Conservation (phyloP, 148 eudicot genomes). For the Euryodendron excelsum region DNA sequence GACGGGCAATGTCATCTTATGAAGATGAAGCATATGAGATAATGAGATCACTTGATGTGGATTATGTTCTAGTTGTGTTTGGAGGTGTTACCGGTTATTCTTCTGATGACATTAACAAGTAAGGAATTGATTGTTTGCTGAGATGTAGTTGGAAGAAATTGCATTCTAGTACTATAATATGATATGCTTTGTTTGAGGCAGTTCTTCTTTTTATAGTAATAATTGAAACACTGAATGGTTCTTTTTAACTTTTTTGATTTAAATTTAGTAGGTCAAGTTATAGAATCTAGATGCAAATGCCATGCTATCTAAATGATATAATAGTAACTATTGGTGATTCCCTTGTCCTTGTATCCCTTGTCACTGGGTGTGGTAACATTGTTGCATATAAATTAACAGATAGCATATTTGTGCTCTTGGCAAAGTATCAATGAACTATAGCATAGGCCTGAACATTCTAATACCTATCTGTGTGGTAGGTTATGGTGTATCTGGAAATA, state of each 20-base stretch:
- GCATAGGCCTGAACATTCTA: no score
- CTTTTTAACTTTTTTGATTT: background rate
- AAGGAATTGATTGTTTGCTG: slow-evolving; percentile 24
- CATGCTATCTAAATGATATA: background rate
- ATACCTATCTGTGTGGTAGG: background rate
- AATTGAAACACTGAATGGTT: background rate
- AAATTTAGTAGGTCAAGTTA: background rate
- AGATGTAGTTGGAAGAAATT: background rate
- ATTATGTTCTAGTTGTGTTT: slow-evolving; percentile 94
- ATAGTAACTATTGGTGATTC: background rate
- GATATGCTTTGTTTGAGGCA: background rate
- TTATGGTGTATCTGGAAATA: background rate
- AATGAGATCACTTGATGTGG: slow-evolving; percentile 92
- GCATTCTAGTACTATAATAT: slow-evolving; percentile 3
- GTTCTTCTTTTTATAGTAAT: background rate
- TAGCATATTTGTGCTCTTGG: background rate
- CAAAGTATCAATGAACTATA: background rate
- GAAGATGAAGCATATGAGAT: slow-evolving; percentile 98
- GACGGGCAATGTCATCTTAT: slow-evolving; percentile 97
- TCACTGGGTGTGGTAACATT: background rate
- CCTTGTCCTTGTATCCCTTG: background rate
- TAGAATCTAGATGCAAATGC: slow-evolving; percentile 4
- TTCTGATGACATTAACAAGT: slow-evolving; percentile 99
- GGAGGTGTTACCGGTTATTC: slow-evolving; percentile 99
- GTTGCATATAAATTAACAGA: background rate